Conservation (phyloP, 2,329 filamentous ascomycete genomes). For the Aspergillus viridinutans region DNA sequence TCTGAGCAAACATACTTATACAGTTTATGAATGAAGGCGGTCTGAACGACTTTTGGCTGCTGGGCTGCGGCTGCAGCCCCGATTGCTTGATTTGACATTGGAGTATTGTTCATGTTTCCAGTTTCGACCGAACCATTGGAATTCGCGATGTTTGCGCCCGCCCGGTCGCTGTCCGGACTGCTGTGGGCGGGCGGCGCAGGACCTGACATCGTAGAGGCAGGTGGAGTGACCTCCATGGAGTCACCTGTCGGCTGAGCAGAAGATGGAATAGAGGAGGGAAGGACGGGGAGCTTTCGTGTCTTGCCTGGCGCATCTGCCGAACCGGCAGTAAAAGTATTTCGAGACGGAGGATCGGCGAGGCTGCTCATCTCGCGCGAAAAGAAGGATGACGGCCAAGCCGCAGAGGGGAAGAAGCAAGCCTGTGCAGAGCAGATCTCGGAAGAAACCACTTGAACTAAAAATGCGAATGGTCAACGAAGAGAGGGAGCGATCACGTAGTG, state of each 20-base stretch:
- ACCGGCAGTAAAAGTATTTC: constrained; percentile 44
- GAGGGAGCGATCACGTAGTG: constrained; percentile 10
- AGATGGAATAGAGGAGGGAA: constrained; percentile 44
- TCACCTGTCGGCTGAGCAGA: constrained; percentile 44
- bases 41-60: constrained; percentile 96
- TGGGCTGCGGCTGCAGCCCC: constrained; percentile 59
- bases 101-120: constrained; percentile 25
- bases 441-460: not conserved
- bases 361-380: constrained; percentile 35
- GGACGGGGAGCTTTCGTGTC: constrained; percentile 50
- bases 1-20: constrained; percentile 69
- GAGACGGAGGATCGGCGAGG: constrained; percentile 38
- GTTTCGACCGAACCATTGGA: constrained; percentile 32
- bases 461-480: constrained; percentile 8
- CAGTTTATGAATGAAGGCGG: constrained; percentile 97
- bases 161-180: constrained; percentile 48
- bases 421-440: constrained; percentile 4
- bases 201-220: constrained; percentile 42
- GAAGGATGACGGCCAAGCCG: constrained; percentile 12
- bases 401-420: constrained; percentile 7
- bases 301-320: constrained; percentile 39
- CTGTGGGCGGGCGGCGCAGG: constrained; percentile 44
- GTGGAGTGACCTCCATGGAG: constrained; percentile 54
- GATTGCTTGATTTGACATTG: constrained; percentile 28
- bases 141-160: constrained; percentile 25